Evolutionary conservation across 2,329 filamentous ascomycete genomes (phyloP).

Genomic region (Trichophaea hybrida): DNA sequence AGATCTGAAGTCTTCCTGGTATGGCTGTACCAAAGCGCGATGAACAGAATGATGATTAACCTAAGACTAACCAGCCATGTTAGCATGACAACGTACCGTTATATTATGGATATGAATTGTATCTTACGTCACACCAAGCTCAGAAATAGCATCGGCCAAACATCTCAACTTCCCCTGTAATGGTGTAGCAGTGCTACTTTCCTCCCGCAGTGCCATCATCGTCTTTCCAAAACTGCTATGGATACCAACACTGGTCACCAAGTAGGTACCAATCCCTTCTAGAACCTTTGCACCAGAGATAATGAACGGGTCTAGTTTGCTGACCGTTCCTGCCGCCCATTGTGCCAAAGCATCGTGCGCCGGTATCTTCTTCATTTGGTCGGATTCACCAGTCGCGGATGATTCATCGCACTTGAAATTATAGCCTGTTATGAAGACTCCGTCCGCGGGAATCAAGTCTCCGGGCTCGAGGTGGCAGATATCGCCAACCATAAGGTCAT

Average conservation of each 20-base stretch:
- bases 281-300: conserved; percentile 70
- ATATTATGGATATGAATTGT: neutral
- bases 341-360: conserved; percentile 55
- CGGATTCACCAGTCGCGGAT: conserved; percentile 62
- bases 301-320: conserved; percentile 68
- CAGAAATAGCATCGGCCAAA: conserved; percentile 64
- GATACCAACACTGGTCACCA: conserved; percentile 58
- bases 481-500: conserved; percentile 55
- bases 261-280: conserved; percentile 60
- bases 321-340: conserved; percentile 48
- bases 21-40: conserved; percentile 65
- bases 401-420: conserved; percentile 66
- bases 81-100: neutral
- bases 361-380: conserved; percentile 53
- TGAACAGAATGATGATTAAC: conserved; percentile 72
- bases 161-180: conserved; percentile 62
- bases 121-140: conserved; percentile 49
- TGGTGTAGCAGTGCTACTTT: conserved; percentile 55
- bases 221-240: conserved; percentile 65
- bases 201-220: conserved; percentile 57
- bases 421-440: conserved; percentile 57
- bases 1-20: conserved; percentile 38
- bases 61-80: conserved; percentile 27
- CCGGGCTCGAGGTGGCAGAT: conserved; percentile 58
- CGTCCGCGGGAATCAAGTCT: conserved; percentile 60